Base-by-base conservation (phyloP, 2,329 filamentous ascomycete species). In the Colletotrichum scovillei region DNA sequence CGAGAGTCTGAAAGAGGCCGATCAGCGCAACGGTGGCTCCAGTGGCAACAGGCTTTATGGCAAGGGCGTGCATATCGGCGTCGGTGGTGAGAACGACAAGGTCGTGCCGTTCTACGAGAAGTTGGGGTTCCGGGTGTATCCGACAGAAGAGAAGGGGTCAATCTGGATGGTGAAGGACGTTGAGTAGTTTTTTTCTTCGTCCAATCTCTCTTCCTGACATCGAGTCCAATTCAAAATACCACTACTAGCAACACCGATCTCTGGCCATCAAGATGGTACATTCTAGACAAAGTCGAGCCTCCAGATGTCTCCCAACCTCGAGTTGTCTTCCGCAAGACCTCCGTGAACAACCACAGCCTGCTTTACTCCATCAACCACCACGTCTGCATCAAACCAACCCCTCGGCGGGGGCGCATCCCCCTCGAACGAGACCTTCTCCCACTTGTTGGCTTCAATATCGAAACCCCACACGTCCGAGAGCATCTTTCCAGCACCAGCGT, bases 41-140 rank as follows among this genome's bases (percentile, higher is more conserved):
- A 52, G 55, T 46, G 28, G 69, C 62, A 52, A 68, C 63, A 67
- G 58, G 76, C 71, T 70, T 75, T 80, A 76, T 52, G 82, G 81
- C 28, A 80, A 76, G 74, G 86, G 86, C 3, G 79, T 86, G 24
- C 84, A 84, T 73, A 81, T 88, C 38, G 85, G 85, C 3, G 80
- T 88, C 8, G 81, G 82, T 14, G 82, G 78, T 30, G 86, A 88
- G 77, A 88, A 88, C 76, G 79, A 75, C 6, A 84, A 84, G 79
- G 87, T 88, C 16, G 83, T 88, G 56, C 76, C 78, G 57, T 88
- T 88, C 75, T 88, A 88, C 75, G 83, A 87, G 78, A 83, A 78
- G 78, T 75, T 85, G 72, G 87, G 85, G 46, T 88, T 88, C 72
- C 79, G 80, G 69, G 77, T 86, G 9, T 77, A 81, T 74, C 78